A percentile compares a stretch with the other conserved stretches of the same genome.
These are phyloP conservation scores for Helichrysum umbraculigerum DNA, from an alignment of 129 eudicot species.

Conservation along the genomic window DNA sequence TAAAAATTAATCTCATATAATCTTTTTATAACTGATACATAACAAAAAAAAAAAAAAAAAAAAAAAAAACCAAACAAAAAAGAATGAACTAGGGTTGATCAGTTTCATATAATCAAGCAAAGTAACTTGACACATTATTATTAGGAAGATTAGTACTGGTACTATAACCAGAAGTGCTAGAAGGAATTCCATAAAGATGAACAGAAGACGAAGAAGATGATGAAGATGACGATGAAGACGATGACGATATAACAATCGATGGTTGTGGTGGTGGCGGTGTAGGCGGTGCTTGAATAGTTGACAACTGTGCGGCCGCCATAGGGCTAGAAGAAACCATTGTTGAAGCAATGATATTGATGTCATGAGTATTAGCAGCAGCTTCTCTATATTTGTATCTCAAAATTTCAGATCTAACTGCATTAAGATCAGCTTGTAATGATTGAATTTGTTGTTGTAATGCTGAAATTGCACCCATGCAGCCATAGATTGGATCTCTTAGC, in stretches of 20 bases:
- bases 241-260: constrained; percentile 45
- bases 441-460: constrained; percentile 69
- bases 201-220: constrained; percentile 40
- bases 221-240: constrained; percentile 39
- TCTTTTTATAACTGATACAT: constrained; percentile 29
- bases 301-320: constrained; percentile 31
- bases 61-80: constrained; percentile 6
- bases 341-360: constrained; percentile 42
- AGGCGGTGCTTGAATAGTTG: constrained; percentile 46
- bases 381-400: constrained; percentile 57
- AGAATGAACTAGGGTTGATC: constrained; percentile 37
- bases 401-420: constrained; percentile 58
- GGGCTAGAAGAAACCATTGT: constrained; percentile 43
- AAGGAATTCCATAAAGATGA: constrained; percentile 45
- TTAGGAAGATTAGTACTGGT: constrained; percentile 35
- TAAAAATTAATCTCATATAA: constrained; percentile 22
- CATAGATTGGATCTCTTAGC: constrained; percentile 66
- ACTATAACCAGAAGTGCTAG: constrained; percentile 47
- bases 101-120: constrained; percentile 35
- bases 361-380: constrained; percentile 37
- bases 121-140: constrained; percentile 45
- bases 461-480: constrained; percentile 83
- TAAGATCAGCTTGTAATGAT: constrained; percentile 54
- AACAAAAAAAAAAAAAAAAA: too few relatives aligned
- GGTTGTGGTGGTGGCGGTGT: constrained; percentile 49